Evolutionary conservation across 176 grass and related monocot genomes (phyloP), one percentile per base, ranked within the genome.

Genomic region (Oryza coarctata): DNA sequence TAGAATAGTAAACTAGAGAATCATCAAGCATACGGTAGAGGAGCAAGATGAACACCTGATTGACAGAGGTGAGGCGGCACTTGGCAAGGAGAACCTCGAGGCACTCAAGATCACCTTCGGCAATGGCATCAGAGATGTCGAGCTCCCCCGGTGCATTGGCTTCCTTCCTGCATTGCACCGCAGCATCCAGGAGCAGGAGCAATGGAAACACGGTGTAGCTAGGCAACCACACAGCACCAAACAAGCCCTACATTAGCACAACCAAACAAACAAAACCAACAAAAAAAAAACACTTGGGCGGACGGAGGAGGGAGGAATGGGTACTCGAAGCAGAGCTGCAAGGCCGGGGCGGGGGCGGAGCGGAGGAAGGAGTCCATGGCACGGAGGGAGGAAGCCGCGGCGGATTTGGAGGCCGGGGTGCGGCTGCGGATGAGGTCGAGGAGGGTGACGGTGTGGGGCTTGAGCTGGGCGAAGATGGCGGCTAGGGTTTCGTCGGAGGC

Each of bases 261-360:
- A n/a, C 8, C 55, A 25, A 60, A 47, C 32, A 77, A 75, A 65
- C 34, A 2, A 80, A 44, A 81, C 30, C 30, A 52, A 57, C 34
- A 29, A 26, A 45, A 33, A 26, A 45, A 33, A 23, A 55, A 13
- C 30, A 61, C 33, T 31, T 68, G 50, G 52, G 33, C 1, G 33
- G 29, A 18, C 30, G 9, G 1, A 31, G 68, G n/a, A 30, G 52
- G 65, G 49, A 33, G 49, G 15, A 71, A 70, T 10, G 64, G 58
- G 50, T 93, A 98, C 92, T 95, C 88, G 68, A 98, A 91, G 61
- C 90, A 94, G 28, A 81, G 80, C 81, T 90, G 88, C 86, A 98
- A 65, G 39, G 90, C 82, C 0, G 78, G 29, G 60, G 86, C 68
- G 0, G 95, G 88, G 36, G 87, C 71, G 22, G 86, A 70, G 62